These are phyloP conservation scores for Chaetomiaceae sp. DNA, from an alignment of 2,329 filamentous ascomycete species.

Conservation along the genomic window DNA sequence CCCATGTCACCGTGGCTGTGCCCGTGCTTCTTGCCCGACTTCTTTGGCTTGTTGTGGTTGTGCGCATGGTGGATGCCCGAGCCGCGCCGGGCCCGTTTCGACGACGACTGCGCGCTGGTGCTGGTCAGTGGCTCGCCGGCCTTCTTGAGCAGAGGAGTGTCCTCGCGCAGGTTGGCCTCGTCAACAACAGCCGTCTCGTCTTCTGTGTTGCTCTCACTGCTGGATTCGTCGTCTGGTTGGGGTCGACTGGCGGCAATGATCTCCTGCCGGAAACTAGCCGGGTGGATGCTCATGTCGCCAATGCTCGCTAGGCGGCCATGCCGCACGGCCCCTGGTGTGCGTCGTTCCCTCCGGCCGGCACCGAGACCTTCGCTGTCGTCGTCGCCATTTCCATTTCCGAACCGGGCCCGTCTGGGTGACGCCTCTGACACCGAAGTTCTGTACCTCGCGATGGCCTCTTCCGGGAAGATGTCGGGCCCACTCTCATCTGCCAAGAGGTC, in stretches of 20 bases:
- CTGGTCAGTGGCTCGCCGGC: slow-evolving; percentile 7
- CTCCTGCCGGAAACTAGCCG: slow-evolving; percentile 83
- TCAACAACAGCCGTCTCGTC: slow-evolving; percentile 44
- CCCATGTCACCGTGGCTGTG: slow-evolving; percentile 88
- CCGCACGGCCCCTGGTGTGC: slow-evolving; percentile 46
- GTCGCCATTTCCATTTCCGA: slow-evolving; percentile 34
- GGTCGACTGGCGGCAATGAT: slow-evolving; percentile 80
- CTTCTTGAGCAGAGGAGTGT: slow-evolving; percentile 46
- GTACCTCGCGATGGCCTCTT: slow-evolving; percentile 52
- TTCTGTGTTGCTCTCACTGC: slow-evolving; percentile 52
- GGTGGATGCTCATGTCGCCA: slow-evolving; percentile 77
- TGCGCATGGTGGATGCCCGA: slow-evolving; percentile 64
- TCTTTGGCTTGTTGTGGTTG: slow-evolving; percentile 73
- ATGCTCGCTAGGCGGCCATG: slow-evolving; percentile 60
- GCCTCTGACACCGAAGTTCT: slow-evolving; percentile 33
- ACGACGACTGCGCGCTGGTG: slow-evolving; percentile 22
- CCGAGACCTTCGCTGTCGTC: slow-evolving; percentile 19
- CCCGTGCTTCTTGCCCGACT: slow-evolving; percentile 58
- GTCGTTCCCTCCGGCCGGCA: slow-evolving; percentile 36
- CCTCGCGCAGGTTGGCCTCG: slow-evolving; percentile 41
- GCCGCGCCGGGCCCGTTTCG: slow-evolving; percentile 39
- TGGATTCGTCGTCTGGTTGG: slow-evolving; percentile 48
- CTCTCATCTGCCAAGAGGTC: slow-evolving; percentile 49
- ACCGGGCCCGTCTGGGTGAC: slow-evolving; percentile 38
- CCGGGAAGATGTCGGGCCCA: slow-evolving; percentile 60